Base-by-base conservation (phyloP, 305 asterid species). In the Vinca major region DNA sequence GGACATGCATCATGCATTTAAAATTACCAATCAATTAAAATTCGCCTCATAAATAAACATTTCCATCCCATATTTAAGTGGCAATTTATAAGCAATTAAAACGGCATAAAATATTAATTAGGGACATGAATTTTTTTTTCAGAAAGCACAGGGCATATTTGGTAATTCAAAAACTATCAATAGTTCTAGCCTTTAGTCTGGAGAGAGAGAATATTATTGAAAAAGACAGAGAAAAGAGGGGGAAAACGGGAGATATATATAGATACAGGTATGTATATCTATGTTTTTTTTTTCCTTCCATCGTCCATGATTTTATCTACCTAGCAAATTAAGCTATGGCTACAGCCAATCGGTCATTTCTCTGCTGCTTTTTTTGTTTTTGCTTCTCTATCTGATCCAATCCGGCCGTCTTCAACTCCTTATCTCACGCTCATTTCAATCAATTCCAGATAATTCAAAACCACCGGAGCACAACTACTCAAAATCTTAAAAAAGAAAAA, bases 401-500 rank as follows among this genome's bases (percentile, higher is more conserved):
- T 65, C 65, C 49, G 60, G 60, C 75, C 13, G 65, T 13, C 14
- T 47, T 61, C 48, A 61, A 65, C 74, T 62, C 78, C 70, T 62
- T 67, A 66, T 73, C 71, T 79, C 37, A 14, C 77, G 77, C 52
- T 39, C 44, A 40, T 66, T 47, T 19, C 40, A 56, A 40, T 57
- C 39, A 61, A 40, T 44, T 26, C 33, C 33, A 26, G 33, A 26
- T 26, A 26, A 26, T 26, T 47, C 16, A 63, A 74, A 68, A 48
- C 52, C 20, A 44, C 33, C 33, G 33, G 33, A 26, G 33, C 33
- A 26, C 1, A 26, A 26, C 33, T 26, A 26, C 33, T 26, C 33
- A 26, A 26, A 26, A 26, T 26, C 33, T 26, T 26, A 26, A 26
- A 26, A 26, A 26, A 26, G 33, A 0, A 26, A 26, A 26, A 26